Conservation (phyloP, 2,329 filamentous ascomycete species). For the Magnaporthiopsis poae region DNA sequence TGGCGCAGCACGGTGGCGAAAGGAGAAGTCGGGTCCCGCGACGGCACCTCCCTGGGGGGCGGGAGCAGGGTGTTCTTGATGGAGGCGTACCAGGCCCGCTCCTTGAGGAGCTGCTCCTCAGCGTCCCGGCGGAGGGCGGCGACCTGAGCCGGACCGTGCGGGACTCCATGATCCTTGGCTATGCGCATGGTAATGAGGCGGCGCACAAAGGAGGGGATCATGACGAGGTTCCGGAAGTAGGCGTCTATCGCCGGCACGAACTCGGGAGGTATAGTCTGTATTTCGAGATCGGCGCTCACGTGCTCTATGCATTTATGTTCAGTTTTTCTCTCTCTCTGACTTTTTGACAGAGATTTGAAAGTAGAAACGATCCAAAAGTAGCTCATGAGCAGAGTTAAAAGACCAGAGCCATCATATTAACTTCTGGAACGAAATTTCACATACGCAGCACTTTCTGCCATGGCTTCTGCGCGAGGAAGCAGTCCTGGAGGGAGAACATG, state of each 20-base stretch:
- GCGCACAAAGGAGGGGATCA: constrained; percentile 24
- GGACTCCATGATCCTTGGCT: constrained; percentile 19
- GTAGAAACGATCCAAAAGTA: not conserved
- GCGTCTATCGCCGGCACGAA: constrained; percentile 21
- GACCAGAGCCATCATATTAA: too few species aligned
- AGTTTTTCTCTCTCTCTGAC: not conserved
- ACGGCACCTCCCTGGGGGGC: constrained; percentile 17
- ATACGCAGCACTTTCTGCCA: constrained; percentile 25
- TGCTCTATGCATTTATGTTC: not conserved
- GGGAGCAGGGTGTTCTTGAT: constrained; percentile 17
- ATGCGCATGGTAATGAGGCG: constrained; percentile 24
- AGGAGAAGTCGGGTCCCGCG: constrained; percentile 22
- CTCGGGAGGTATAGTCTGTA: not conserved
- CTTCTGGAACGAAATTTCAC: not conserved
- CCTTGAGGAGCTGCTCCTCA: constrained; percentile 21
- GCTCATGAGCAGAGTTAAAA: too few species aligned
- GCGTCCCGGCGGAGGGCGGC: constrained; percentile 21
- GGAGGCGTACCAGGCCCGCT: constrained; percentile 24
- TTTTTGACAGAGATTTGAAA: not conserved
- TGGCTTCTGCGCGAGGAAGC: constrained; percentile 26
- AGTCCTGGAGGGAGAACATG: constrained; percentile 27
- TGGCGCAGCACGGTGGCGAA: constrained; percentile 25
- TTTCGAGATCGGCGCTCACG: not conserved
- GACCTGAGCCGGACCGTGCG: constrained; percentile 20
- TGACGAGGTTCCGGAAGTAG: constrained; percentile 25